These are phyloP conservation scores for Ogataea nitratoaversa DNA, from an alignment of 805 yeast genomes.

Conservation along the genomic window DNA sequence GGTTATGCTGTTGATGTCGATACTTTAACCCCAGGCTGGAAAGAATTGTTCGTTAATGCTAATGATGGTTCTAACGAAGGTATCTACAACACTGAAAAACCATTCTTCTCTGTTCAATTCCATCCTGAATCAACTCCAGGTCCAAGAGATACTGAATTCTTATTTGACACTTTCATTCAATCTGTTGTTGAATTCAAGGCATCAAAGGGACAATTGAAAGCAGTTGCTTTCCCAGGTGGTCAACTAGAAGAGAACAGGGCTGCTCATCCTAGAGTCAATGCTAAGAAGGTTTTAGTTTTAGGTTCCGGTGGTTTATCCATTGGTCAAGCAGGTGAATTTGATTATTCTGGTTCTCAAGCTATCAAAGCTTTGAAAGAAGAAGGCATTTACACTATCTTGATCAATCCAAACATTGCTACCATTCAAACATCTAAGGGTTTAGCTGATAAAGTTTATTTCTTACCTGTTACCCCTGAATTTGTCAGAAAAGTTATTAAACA, in stretches of 20 bases:
- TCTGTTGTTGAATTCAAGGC: constrained; percentile 65
- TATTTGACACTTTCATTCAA: constrained; percentile 88
- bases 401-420: constrained; percentile 95
- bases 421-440: constrained; percentile 93
- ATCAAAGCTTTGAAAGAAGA: constrained; percentile 93
- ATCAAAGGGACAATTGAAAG: constrained; percentile 54
- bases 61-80: constrained; percentile 99
- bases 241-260: constrained; percentile 64
- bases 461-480: constrained; percentile 96
- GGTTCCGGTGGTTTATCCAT: constrained; percentile 97
- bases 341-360: constrained; percentile 96
- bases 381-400: constrained; percentile 75
- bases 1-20: constrained; percentile 93
- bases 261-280: constrained; percentile 81
- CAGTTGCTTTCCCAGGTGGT: constrained; percentile 92
- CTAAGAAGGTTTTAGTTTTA: constrained; percentile 79
- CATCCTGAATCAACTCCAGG: constrained; percentile 99
- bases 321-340: constrained; percentile 99
- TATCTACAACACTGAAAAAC: constrained; percentile 82
- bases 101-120: constrained; percentile 96
- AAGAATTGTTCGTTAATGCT: constrained; percentile 90
- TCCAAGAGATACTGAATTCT: constrained; percentile 97
- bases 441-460: constrained; percentile 92
- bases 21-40: constrained; percentile 78
- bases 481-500: constrained; percentile 92